These are phyloP conservation scores for Scleroderma citrinum DNA, from an alignment of 768 basidiomycete species.

Conservation along the genomic window DNA sequence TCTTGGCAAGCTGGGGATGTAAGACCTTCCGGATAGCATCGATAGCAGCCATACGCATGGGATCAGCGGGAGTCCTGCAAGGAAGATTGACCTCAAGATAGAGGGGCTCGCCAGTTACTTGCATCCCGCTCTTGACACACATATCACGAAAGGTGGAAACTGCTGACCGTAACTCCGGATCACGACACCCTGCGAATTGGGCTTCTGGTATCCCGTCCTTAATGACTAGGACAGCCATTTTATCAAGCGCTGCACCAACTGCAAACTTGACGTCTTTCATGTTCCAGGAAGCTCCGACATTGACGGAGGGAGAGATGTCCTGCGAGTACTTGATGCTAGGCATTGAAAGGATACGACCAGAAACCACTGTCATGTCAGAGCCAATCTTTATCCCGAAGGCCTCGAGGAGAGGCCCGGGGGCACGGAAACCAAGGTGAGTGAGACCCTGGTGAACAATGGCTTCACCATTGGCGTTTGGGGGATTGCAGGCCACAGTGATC, in stretches of 20 bases:
- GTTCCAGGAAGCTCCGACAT: conserved; percentile 42
- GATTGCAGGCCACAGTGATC: conserved; percentile 36
- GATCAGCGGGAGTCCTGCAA: conserved; percentile 39
- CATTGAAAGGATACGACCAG: conserved; percentile 37
- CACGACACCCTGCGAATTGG: conserved; percentile 46
- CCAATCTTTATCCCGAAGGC: conserved; percentile 38
- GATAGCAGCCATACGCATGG: conserved; percentile 43
- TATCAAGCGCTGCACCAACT: conserved; percentile 43
- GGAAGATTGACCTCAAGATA: conserved; percentile 41
- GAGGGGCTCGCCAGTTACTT: conserved; percentile 34
- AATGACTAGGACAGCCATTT: conserved; percentile 65
- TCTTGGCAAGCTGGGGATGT: conserved; percentile 17
- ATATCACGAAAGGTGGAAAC: conserved; percentile 50
- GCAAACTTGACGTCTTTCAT: conserved; percentile 47
- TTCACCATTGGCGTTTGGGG: conserved; percentile 35
- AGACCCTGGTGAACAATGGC: conserved; percentile 34
- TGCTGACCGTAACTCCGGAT: conserved; percentile 40
- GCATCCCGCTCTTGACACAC: conserved; percentile 58
- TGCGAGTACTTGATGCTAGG: conserved; percentile 36
- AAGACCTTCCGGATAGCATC: conserved; percentile 34
- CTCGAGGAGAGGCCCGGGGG: conserved; percentile 19
- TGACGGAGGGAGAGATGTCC: conserved; percentile 19
- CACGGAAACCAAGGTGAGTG: conserved; percentile 30
- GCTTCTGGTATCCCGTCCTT: conserved; percentile 44
- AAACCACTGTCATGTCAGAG: conserved; percentile 39